These are phyloP conservation scores for Heracleum sosnowskyi DNA, from an alignment of 129 eudicot genomes.

Conservation along the genomic window DNA sequence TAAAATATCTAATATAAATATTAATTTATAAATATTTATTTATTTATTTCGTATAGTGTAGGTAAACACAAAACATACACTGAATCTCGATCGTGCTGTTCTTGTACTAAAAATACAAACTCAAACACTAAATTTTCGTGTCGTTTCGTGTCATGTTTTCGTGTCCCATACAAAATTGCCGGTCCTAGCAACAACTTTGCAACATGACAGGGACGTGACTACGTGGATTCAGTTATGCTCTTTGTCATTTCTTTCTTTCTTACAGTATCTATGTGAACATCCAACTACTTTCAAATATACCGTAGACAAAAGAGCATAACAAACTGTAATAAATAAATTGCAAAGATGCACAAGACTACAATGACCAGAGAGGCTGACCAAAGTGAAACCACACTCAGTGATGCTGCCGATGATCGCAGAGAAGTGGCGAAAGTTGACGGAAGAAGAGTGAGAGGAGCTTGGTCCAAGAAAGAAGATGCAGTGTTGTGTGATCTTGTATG, in stretches of 20 bases:
- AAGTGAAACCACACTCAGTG: constrained; percentile 11
- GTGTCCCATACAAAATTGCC: no score
- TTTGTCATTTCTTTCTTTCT: background rate
- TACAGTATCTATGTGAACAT: background rate
- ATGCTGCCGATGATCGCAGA: constrained; percentile 12
- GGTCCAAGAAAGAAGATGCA: constrained; percentile 71
- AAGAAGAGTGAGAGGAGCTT: constrained; percentile 45
- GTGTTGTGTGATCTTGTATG: constrained; percentile 39
- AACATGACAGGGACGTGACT: background rate
- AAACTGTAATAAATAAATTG: constrained; percentile 3
- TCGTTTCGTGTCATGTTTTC: no score
- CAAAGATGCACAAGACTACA: background rate
- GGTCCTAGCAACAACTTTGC: background rate
- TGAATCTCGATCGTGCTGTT: no score
- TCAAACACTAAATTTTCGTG: no score
- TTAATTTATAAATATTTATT: no score
- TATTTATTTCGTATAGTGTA: no score
- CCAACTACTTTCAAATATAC: background rate
- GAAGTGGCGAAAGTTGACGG: constrained; percentile 12
- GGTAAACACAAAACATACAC: no score
- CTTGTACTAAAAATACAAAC: no score
- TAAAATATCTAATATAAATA: no score
- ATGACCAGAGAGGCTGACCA: constrained; percentile 20
- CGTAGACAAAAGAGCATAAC: background rate
- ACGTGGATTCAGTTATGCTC: background rate